Conservation (phyloP, 176 grass and related monocot genomes). For the Eremochloa ophiuroides region DNA sequence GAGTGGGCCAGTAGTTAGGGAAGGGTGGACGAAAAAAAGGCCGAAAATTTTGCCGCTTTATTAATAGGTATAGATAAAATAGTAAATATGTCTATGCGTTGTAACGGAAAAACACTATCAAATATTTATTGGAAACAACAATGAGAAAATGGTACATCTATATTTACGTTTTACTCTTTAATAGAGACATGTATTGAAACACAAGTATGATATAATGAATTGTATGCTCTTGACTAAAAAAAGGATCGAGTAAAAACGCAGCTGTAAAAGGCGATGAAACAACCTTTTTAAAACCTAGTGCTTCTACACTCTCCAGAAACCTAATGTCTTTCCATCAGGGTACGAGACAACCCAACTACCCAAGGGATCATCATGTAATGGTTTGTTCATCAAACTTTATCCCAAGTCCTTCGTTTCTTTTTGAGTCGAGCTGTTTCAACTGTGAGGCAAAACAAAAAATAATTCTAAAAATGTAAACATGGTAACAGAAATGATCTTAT, state of each 20-base stretch:
- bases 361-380: neutral
- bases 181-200: no score
- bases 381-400: constrained; percentile 13
- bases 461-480: neutral
- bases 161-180: no score
- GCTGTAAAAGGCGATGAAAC: neutral
- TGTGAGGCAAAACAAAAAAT: neutral
- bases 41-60: no score
- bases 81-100: no score
- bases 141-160: no score
- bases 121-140: no score
- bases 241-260: constrained; percentile 10
- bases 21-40: no score
- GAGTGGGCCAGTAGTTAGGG: no score
- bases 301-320: neutral
- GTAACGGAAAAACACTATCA: no score
- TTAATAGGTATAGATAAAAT: no score
- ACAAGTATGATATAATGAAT: neutral
- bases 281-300: constrained; percentile 2
- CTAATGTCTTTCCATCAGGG: neutral
- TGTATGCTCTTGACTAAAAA: neutral
- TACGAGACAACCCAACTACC: neutral
- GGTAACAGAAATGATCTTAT: constrained; percentile 38
- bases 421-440: neutral
- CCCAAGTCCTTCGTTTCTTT: neutral